Evolutionary conservation across 768 basidiomycete species (phyloP), one percentile per base, ranked within the genome.

Genomic region (Lactifluus piperatus): DNA sequence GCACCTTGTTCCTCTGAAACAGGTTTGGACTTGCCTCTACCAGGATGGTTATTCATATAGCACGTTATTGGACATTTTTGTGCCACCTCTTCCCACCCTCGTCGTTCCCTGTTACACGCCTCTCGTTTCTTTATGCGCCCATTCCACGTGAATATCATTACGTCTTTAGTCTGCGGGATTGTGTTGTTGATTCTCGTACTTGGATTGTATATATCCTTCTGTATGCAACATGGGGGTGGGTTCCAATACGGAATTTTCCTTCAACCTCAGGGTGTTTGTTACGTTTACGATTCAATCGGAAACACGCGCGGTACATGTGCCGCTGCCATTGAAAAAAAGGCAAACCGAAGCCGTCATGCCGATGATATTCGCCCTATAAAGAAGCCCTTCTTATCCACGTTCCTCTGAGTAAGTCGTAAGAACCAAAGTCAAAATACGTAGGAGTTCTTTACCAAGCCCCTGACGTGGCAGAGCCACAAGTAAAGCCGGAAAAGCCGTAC

Each of bases 401-500:
- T 67, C 27, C 69, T 54, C 69, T 71, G n/a, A 32, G 10, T 3
- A 41, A 32, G 13, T 9, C 9, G 26, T 11, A 14, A 7, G 46
- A 34, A 45, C 24, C 4, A 44, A 37, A 4, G 37, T 43, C 7
- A 18, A 3, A 29, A 13, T 20, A 20, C 5, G n/a, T n/a, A 11
- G 14, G n/a, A 43, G 11, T 1, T 9, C 56, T 64, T 18, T 53
- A 71, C 69, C 69, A 69, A 58, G 29, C 69, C 58, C 4, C 51
- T 34, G 7, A 67, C 68, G 44, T 71, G 68, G 45, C 68, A 69
- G 43, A 69, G 62, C 3, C 65, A 65, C 7, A 69, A 62, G 43
- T 71, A 69, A 22, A 71, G 63, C 53, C 62, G 64, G 64, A 71
- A 70, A 16, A 71, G 67, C 18, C 68, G 52, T 37, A 66, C 64